phyloP scores from a whole-genome alignment of 768 basidiomycete species.

The Phylloporus sp. region DNA sequence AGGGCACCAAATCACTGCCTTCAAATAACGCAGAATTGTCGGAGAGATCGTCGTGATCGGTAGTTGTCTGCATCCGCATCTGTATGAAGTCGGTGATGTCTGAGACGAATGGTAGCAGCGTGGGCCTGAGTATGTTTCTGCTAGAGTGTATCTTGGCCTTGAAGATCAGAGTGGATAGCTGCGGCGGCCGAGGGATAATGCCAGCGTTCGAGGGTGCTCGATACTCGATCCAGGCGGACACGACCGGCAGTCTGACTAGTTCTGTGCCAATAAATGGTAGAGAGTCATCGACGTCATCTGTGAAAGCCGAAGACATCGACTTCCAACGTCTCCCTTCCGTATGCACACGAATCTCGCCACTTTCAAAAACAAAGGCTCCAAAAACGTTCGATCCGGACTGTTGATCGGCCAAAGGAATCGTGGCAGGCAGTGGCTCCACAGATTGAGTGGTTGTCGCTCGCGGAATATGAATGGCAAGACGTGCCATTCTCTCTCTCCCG shows the following conservation, averaged over 20 bases:
- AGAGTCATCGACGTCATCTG: slow-evolving; percentile 51
- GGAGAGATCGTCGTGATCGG: slow-evolving; percentile 21
- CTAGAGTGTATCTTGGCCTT: slow-evolving; percentile 89
- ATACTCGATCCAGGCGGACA: slow-evolving; percentile 84
- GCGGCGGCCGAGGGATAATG: slow-evolving; percentile 32
- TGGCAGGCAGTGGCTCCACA: slow-evolving; percentile 2
- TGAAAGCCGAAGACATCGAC: slow-evolving; percentile 31
- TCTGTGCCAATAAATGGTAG: slow-evolving; percentile 49
- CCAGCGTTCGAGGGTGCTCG: slow-evolving; percentile 49
- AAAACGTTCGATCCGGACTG: slow-evolving; percentile 57
- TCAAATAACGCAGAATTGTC: slow-evolving; percentile 11
- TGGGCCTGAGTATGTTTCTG: slow-evolving; percentile 78
- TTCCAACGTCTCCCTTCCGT: slow-evolving; percentile 44
- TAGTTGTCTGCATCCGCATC: slow-evolving; percentile 56
- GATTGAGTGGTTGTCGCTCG: slow-evolving; percentile 24
- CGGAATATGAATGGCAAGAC: slow-evolving; percentile 54
- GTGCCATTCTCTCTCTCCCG: slow-evolving; percentile 74
- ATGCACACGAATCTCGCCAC: slow-evolving; percentile 79
- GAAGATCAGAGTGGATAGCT: slow-evolving; percentile 68
- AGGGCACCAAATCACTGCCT: slow-evolving; percentile 1
- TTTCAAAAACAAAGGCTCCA: slow-evolving; percentile 70
- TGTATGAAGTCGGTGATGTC: slow-evolving; percentile 72
- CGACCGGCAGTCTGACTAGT: slow-evolving; percentile 66
- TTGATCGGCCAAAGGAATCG: slow-evolving; percentile 14
- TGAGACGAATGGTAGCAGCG: slow-evolving; percentile 79